These are phyloP conservation scores for Claviceps sorghi DNA, from an alignment of 2,329 filamentous ascomycete genomes.

Conservation along the genomic window DNA sequence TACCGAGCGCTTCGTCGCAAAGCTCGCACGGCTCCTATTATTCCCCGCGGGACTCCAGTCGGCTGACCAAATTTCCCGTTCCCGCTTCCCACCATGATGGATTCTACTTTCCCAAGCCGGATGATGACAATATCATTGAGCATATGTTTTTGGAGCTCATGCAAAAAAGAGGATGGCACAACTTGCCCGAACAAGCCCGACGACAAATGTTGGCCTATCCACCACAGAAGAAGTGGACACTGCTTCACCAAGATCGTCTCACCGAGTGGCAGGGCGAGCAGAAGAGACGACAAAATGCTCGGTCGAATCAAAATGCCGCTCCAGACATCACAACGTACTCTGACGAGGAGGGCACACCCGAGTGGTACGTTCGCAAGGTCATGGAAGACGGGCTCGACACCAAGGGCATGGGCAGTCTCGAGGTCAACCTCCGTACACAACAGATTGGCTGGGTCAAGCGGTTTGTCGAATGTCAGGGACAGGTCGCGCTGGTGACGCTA, in stretches of 20 bases:
- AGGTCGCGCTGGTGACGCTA: constrained; percentile 88
- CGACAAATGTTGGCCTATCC: constrained; percentile 95
- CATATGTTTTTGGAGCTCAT: constrained; percentile 86
- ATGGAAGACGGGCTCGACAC: constrained; percentile 89
- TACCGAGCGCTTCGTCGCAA: constrained; percentile 42
- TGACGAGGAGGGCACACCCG: constrained; percentile 88
- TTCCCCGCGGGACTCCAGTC: constrained; percentile 40
- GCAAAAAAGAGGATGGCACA: constrained; percentile 97
- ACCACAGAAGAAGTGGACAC: constrained; percentile 89
- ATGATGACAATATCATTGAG: constrained; percentile 72
- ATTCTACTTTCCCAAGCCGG: constrained; percentile 54
- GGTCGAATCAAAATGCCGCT: constrained; percentile 55
- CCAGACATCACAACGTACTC: constrained; percentile 60
- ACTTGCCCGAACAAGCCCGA: constrained; percentile 83
- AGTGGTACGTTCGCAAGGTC: constrained; percentile 95
- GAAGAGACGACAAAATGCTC: constrained; percentile 64
- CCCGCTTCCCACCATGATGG: constrained; percentile 27
- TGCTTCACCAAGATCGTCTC: constrained; percentile 88
- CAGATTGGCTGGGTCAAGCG: constrained; percentile 95
- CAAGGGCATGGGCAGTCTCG: constrained; percentile 82
- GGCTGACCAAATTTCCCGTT: constrained; percentile 37
- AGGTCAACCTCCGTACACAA: constrained; percentile 88
- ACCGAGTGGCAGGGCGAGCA: constrained; percentile 91
- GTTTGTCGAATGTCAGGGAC: constrained; percentile 94
- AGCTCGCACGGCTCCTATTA: constrained; percentile 35